phyloP scores from a whole-genome alignment of 2,329 filamentous ascomycete species.

The Fusarium nisikadoi region DNA sequence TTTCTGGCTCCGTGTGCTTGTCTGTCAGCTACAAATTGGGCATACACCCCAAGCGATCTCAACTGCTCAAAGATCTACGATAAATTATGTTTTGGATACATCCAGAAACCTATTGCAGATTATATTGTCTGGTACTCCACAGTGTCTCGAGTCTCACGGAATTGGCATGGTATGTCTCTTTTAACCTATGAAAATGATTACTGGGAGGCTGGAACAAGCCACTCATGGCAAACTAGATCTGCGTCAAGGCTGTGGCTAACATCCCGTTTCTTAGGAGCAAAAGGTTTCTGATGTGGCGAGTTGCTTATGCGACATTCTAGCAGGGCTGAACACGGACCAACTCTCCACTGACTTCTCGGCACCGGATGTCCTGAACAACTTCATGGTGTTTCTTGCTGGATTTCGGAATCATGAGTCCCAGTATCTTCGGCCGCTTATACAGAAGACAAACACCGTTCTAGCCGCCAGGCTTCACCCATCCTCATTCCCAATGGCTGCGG shows the following conservation, averaged over 20 bases:
- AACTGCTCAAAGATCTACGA: not conserved
- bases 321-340: not conserved
- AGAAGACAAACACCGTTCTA: slow-evolving; percentile 3
- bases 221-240: not conserved
- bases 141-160: slow-evolving; percentile 32
- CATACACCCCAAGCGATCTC: not conserved
- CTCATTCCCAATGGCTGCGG: not conserved
- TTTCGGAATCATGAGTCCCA: slow-evolving; percentile 37
- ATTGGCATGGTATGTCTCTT: slow-evolving; percentile 36
- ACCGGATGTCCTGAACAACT: slow-evolving; percentile 23
- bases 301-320: slow-evolving; percentile 36
- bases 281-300: slow-evolving; percentile 36
- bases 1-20: slow-evolving; percentile 34
- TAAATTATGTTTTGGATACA: slow-evolving; percentile 11
- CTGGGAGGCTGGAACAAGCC: not conserved
- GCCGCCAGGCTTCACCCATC: slow-evolving; percentile 5
- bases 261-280: slow-evolving; percentile 25
- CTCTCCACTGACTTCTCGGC: slow-evolving; percentile 1
- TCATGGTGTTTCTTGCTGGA: slow-evolving; percentile 32
- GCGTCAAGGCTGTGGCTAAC: not conserved
- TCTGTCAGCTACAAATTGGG: slow-evolving; percentile 25
- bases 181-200: not conserved
- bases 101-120: slow-evolving; percentile 27
- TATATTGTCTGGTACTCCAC: slow-evolving; percentile 14
- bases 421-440: slow-evolving; percentile 26